Base-by-base conservation (phyloP, 2,329 filamentous ascomycete species). In the Pezicula radicicola region DNA sequence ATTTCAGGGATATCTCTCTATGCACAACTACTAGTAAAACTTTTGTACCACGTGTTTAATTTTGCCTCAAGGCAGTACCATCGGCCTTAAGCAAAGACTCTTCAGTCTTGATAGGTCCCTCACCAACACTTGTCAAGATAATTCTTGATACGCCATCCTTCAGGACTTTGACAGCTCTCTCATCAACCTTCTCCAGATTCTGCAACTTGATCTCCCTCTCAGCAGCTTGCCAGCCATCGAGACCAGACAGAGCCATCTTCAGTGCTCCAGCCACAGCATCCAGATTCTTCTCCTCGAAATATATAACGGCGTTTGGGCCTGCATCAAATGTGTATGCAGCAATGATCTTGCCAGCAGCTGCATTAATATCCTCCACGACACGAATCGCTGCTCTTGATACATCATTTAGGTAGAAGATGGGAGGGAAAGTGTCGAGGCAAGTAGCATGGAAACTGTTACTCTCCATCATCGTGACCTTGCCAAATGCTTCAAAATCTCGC, bases 341-440 rank as follows among this genome's bases (percentile, higher is more conserved):
- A 16, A 97, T 80, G 0, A 82, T 85, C 73, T 84, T 87, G 49
- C 90, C 91, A 4, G 88, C 90, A 21, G 80, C 79, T 49, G 79
- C 78, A 67, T 99, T 99, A 74, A 97, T 89, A 61, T 85, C 81
- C 75, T 99, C 91, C 28, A 97, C 92, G 15, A 91, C 85, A 48
- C 90, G 81, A 54, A 99, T 90, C 6, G 93, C 91, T 1, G 93
- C 91, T 36, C 88, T 79, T 18, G 88, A 93, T 15, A 93, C 86
- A 68, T 99, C 94, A 73, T 97, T 99, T 79, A 99, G 86, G 78
- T 99, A 99, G 73, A 96, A 97, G 68, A 99, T 99, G 16, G 95
- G 94, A 42, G 95, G 94, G 73, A 91, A 91, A 2, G 94, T 97
- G 69, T 99, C 94, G 62, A 95, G 77, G 70, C 94, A 97, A 52